Base-by-base conservation (phyloP, 148 eudicot species). In the Polygonum aviculare region DNA sequence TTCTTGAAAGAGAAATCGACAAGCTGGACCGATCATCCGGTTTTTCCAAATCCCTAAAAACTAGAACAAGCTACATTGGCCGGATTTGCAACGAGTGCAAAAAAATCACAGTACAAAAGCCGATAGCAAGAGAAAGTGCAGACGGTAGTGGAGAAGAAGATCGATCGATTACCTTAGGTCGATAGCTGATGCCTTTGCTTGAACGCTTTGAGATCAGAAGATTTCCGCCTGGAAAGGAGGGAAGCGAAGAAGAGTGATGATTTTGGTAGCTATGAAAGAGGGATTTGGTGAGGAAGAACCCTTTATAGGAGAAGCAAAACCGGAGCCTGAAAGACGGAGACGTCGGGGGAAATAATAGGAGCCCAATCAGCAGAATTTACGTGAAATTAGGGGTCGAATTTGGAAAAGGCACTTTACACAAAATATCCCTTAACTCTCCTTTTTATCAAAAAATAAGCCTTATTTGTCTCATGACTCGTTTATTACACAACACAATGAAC, bases 241-340 rank as follows among this genome's bases (percentile, higher is more conserved):
- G 57, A 51, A 51, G 57, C 57, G 57, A 51, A 33, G n/a, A 60
- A 38, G 72, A 67, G 72, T 67, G 72, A 33, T 67, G 72, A 62
- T 35, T 67, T 67, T 3, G 72, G 72, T 67, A 67, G 44, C 44
- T 36, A 60, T 2, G 69, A 60, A 67, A 16, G 44, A 67, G 72
- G 72, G 45, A 67, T 35, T 67, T 67, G 72, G 72, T 67, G 72
- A 15, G 72, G 72, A 35, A 11, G 72, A 35, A 11, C 10, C 44
- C 72, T 67, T 67, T 67, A 67, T 67, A 36, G 71, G 71, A 15
- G 72, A 67, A 67, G 72, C 72, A 36, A 36, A 67, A 38, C 38
- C 19, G 11, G 72, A 67, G 33, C 63, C 63, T 57, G 63, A 21
- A 57, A 57, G 33, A 57, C 63, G 12, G 45, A 67, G 36, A 16